Base-by-base conservation (phyloP, 2,329 filamentous ascomycete species). In the Cadophora malorum region DNA sequence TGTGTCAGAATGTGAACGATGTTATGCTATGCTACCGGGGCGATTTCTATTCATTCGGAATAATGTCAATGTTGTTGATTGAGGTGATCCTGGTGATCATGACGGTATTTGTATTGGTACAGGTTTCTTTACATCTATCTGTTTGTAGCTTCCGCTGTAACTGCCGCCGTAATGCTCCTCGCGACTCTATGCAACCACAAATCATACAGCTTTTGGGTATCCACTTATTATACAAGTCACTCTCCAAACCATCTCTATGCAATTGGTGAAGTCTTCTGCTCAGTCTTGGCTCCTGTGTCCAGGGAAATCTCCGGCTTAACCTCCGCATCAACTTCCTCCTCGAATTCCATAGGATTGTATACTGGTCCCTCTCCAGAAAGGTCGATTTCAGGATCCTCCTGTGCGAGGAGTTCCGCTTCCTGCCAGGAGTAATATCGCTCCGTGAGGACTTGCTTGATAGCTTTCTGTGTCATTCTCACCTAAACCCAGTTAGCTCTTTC, bases 371-470 rank as follows among this genome's bases (percentile, higher is more conserved):
- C 58, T 14, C 76, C 77, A 12, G 75, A 74, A 8, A 78, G 67
- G 67, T 92, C 81, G 74, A 94, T 83, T 78, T 92, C 90, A 5
- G 85, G 84, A 77, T 95, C 92, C 9, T 81, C 76, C 80, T 85
- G 83, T 7, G 90, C 92, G 70, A 92, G 81, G 68, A 85, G 81
- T 61, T 87, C 81, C 25, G 93, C 93, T 76, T 94, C 91, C 76
- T 92, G 86, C 91, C 93, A 98, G 10, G 92, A 87, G 81, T 97
- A 95, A 82, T 88, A 96, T 75, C 95, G 87, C 81, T 97, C 94
- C 45, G 92, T 95, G 76, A 98, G 83, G 61, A 90, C 87, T 73
- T 96, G 91, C 82, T 93, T 93, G 80, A 98, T 97, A 56, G 86
- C 84, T 76, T 88, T 87, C 87, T 95, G 93, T 28, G 95, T 97